Conservation (phyloP, 441 rosid genomes). For the Iberis amara region DNA sequence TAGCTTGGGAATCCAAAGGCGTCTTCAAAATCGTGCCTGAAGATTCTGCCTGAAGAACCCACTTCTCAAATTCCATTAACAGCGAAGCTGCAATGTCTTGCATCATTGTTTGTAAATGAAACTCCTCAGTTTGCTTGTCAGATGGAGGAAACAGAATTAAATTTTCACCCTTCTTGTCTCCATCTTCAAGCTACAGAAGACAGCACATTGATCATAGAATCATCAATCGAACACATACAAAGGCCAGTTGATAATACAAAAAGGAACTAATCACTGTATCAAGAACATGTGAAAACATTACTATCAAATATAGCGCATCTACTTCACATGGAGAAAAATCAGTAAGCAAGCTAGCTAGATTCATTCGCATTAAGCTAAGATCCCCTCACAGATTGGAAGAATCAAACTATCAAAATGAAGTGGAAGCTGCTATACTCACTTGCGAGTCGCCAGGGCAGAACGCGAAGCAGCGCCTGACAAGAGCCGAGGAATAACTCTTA, state of each 20-base stretch:
- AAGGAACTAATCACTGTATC: background rate
- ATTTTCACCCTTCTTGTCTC: slow-evolving; percentile 53
- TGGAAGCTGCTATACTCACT: slow-evolving; percentile 36
- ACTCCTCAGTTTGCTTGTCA: slow-evolving; percentile 71
- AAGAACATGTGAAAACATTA: too few species aligned
- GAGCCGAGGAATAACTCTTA: slow-evolving; percentile 63
- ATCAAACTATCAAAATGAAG: slow-evolving; percentile 4
- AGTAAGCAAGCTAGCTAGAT: slow-evolving; percentile 6
- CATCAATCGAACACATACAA: slow-evolving; percentile 9
- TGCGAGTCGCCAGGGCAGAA: slow-evolving; percentile 81
- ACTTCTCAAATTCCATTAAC: slow-evolving; percentile 92
- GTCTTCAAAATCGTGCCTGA: slow-evolving; percentile 91
- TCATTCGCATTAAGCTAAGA: slow-evolving; percentile 1
- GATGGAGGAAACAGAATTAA: slow-evolving; percentile 84
- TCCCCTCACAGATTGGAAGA: background rate
- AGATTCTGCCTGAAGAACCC: slow-evolving; percentile 87
- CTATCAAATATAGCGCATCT: slow-evolving; percentile 12
- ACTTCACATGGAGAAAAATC: too few species aligned
- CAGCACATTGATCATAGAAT: slow-evolving; percentile 11
- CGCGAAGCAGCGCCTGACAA: slow-evolving; percentile 81
- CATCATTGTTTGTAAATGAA: slow-evolving; percentile 94
- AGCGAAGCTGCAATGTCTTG: slow-evolving; percentile 89
- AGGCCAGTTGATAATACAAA: background rate
- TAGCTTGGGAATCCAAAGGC: slow-evolving; percentile 98
- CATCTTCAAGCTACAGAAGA: slow-evolving; percentile 67